These are phyloP conservation scores for Aspergillus awamori DNA, from an alignment of 2,329 filamentous ascomycete genomes.

Conservation along the genomic window DNA sequence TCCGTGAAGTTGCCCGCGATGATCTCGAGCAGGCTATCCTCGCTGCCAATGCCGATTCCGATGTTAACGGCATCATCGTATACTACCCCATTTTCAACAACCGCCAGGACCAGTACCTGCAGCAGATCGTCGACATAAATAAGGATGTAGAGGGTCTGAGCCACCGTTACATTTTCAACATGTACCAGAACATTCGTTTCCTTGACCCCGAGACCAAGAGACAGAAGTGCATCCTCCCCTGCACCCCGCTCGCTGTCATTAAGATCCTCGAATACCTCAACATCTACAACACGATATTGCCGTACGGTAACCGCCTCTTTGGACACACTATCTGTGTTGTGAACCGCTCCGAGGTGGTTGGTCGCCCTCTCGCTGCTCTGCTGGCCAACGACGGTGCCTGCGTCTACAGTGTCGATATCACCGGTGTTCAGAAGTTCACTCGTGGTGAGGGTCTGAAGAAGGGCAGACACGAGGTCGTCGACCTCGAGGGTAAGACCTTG, in stretches of 20 bases:
- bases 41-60: conserved; percentile 75
- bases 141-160: conserved; percentile 97
- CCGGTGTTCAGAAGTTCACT: conserved; percentile 88
- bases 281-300: conserved; percentile 94
- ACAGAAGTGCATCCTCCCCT: conserved; percentile 91
- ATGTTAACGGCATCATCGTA: conserved; percentile 87
- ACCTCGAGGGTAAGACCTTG: conserved; percentile 77
- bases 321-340: conserved; percentile 95
- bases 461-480: conserved; percentile 80
- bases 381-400: conserved; percentile 94
- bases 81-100: conserved; percentile 98
- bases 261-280: conserved; percentile 96
- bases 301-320: conserved; percentile 88
- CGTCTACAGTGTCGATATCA: conserved; percentile 93
- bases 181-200: conserved; percentile 98
- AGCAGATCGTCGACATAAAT: conserved; percentile 84
- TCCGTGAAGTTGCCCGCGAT: conserved; percentile 83
- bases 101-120: conserved; percentile 88
- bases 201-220: conserved; percentile 68
- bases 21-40: conserved; percentile 86
- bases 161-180: conserved; percentile 95
- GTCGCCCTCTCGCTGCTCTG: conserved; percentile 85
- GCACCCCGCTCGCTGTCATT: conserved; percentile 92
- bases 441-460: conserved; percentile 85
- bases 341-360: conserved; percentile 94